A percentile compares a stretch with the other conserved stretches of the same genome.
phyloP scores from a whole-genome alignment of 2,329 filamentous ascomycete species.

The Penicillium sp. region DNA sequence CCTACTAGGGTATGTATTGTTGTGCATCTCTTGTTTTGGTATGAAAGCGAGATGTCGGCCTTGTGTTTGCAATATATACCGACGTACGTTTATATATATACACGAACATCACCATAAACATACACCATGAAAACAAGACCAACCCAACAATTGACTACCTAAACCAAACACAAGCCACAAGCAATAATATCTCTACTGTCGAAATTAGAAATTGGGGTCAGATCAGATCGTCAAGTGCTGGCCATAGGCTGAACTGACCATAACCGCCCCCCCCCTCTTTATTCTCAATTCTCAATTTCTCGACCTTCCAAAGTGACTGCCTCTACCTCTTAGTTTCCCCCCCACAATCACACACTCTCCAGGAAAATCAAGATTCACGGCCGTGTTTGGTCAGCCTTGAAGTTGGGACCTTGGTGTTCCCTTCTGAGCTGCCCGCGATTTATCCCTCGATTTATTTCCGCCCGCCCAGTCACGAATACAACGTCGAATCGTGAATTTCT shows the following conservation, averaged over 20 bases:
- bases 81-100: not conserved
- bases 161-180: not conserved
- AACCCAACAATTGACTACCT: not conserved
- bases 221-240: not conserved
- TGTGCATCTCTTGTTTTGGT: not conserved
- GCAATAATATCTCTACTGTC: not conserved
- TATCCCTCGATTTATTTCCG: constrained; percentile 17
- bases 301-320: not conserved
- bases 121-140: not conserved
- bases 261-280: not conserved
- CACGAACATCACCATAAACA: no score
- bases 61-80: no score
- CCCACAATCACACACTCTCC: not conserved
- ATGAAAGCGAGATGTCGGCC: not conserved
- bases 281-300: not conserved
- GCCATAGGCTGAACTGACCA: not conserved
- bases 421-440: constrained; percentile 25
- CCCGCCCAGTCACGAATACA: constrained; percentile 13
- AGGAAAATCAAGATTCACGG: constrained; percentile 12
- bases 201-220: not conserved
- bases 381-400: constrained; percentile 23
- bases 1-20: not conserved
- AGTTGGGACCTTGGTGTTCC: constrained; percentile 27
- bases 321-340: not conserved
- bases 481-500: constrained; percentile 2